Evolutionary conservation across 257 asterid species (phyloP).

Genomic region (Haberlea rhodopensis): DNA sequence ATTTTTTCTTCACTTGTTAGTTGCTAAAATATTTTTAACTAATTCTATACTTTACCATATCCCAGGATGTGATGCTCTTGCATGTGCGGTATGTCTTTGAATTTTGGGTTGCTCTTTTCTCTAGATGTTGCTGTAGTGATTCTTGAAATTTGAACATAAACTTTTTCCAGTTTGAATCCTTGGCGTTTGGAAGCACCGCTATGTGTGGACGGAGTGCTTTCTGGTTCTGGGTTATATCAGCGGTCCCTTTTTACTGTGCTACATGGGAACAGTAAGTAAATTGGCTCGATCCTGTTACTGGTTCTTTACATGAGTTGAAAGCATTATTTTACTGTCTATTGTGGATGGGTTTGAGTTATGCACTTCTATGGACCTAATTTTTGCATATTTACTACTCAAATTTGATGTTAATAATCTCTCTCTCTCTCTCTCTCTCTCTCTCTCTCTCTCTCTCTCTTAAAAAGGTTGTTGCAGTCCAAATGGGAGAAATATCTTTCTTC

Average conservation of each 20-base stretch:
- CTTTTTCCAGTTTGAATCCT: slow-evolving; percentile 62
- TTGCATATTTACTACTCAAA: not conserved
- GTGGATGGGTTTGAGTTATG: not conserved
- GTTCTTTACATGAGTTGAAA: slow-evolving; percentile 7
- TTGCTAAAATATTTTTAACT: slow-evolving; percentile 26
- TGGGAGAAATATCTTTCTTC: not conserved
- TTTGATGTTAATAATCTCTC: not conserved
- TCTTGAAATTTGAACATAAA: slow-evolving; percentile 23
- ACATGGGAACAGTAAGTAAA: slow-evolving; percentile 87
- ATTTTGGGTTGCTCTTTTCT: slow-evolving; percentile 22
- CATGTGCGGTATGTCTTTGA: slow-evolving; percentile 74
- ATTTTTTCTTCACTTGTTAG: slow-evolving; percentile 11
- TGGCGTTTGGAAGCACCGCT: slow-evolving; percentile 90
- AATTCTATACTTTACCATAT: slow-evolving; percentile 22
- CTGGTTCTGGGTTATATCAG: slow-evolving; percentile 94
- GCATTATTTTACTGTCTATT: not conserved
- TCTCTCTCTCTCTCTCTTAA: not conserved
- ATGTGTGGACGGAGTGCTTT: slow-evolving; percentile 75
- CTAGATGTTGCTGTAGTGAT: slow-evolving; percentile 16
- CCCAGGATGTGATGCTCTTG: slow-evolving; percentile 98
- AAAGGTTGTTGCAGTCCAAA: not conserved
- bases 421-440: not conserved
- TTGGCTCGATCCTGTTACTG: slow-evolving; percentile 13
- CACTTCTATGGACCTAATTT: not conserved
- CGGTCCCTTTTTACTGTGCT: slow-evolving; percentile 75